Evolutionary conservation across 345 rosid species (phyloP), one percentile per base, ranked within the genome.

Genomic region (Ailanthus altissimus): DNA sequence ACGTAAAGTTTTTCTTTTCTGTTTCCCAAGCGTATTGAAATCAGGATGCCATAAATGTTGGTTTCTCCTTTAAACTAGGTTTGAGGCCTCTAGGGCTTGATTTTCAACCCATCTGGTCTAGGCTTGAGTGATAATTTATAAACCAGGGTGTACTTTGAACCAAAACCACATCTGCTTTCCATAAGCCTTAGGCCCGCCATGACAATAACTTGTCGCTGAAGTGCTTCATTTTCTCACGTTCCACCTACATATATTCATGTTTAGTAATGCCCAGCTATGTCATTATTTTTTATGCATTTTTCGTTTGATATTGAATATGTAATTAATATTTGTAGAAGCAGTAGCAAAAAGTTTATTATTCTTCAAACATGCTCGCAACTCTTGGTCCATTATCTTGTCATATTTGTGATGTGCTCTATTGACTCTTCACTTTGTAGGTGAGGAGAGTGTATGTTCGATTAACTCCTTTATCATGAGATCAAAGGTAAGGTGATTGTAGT

Each of bases 391-490:
- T 46, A 3, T 65, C 38, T 21, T 4, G 8, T 8, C 16, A 28
- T 16, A 43, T 11, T 68, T 38, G 36, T 32, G 4, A 38, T 25
- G 32, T 51, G 54, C 50, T 64, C 2, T 51, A 16, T 51, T 67
- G 32, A 51, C 42, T 53, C 5, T 69, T 49, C 66, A 32, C 73
- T 66, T 73, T 83, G 77, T 81, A 96, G 99, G 86, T 4, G 90
- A 87, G 3, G 94, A 87, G 72, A 87, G 83, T 58, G 77, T 45
- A 79, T 82, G 98, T 76, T 87, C 94, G 82, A 82, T 84, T 67
- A 86, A 83, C 64, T 82, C 97, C 16, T 81, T 78, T 8, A 75
- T 92, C 72, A 70, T 90, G 76, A 85, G 77, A 32, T 51, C 82
- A 12, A 82, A 93, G 97, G 98, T 91, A 84, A 70, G 58, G 67